Evolutionary conservation across 2,329 filamentous ascomycete species (phyloP).

Genomic region (Dichotomopilus funicola): DNA sequence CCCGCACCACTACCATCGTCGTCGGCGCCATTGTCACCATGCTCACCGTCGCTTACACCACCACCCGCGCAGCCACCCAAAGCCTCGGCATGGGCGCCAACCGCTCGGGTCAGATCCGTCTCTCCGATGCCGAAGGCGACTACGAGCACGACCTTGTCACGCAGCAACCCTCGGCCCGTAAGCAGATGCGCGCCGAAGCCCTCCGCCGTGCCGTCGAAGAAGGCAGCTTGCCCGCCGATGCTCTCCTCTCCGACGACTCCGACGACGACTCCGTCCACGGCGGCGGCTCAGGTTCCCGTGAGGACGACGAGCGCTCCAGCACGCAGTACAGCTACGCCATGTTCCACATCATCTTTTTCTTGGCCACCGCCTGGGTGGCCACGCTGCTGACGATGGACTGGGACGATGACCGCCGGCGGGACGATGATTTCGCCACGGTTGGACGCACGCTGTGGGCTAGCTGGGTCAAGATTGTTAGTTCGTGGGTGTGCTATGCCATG

Average conservation of each 20-base stretch:
- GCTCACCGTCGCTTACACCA: conserved; percentile 95
- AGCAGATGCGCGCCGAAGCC: conserved; percentile 89
- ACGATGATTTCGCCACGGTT: conserved; percentile 77
- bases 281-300: conserved; percentile 38
- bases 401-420: conserved; percentile 50
- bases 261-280: conserved; percentile 43
- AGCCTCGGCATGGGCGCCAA: conserved; percentile 65
- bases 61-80: conserved; percentile 90
- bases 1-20: conserved; percentile 82
- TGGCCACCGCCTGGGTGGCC: conserved; percentile 92
- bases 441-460: conserved; percentile 94
- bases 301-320: conserved; percentile 80
- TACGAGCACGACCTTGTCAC: conserved; percentile 83
- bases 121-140: conserved; percentile 49
- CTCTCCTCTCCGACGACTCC: conserved; percentile 67
- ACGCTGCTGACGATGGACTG: conserved; percentile 76
- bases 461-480: conserved; percentile 98
- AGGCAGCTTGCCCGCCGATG: conserved; percentile 85
- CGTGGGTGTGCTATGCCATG: conserved; percentile 92
- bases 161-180: conserved; percentile 68
- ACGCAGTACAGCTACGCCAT: conserved; percentile 96
- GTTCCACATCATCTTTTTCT: conserved; percentile 96
- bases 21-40: conserved; percentile 94
- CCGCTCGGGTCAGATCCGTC: conserved; percentile 52
- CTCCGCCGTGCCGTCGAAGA: conserved; percentile 88